These are phyloP conservation scores for Mycena alexandri DNA, from an alignment of 768 basidiomycete genomes.

Conservation along the genomic window DNA sequence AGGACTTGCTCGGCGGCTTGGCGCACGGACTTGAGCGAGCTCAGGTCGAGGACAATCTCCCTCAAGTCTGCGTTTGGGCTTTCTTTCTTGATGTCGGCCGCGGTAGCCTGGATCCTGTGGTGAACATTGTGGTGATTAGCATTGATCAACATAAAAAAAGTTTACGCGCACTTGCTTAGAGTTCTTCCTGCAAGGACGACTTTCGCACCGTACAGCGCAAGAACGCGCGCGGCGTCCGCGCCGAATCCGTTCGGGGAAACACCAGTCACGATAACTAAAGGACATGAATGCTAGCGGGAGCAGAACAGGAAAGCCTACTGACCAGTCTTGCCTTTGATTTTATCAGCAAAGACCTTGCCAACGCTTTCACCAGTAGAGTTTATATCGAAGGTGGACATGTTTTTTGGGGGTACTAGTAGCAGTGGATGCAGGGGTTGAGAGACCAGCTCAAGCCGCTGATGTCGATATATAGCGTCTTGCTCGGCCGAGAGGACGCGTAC, in stretches of 20 bases:
- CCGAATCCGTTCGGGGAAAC: constrained; percentile 25
- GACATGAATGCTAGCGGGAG: neutral
- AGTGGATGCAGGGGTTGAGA: neutral
- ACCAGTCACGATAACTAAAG: constrained; percentile 18
- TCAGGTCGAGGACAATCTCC: constrained; percentile 33
- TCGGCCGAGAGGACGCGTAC: too few species aligned
- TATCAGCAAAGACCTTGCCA: constrained; percentile 24
- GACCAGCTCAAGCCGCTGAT: too few species aligned
- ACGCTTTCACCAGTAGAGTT: constrained; percentile 23
- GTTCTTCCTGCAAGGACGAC: constrained; percentile 22
- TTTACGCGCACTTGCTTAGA: constrained; percentile 13
- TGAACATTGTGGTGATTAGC: neutral
- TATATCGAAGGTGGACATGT: constrained; percentile 22
- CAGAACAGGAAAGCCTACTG: neutral
- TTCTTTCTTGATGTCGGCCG: constrained; percentile 22
- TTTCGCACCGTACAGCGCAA: constrained; percentile 17
- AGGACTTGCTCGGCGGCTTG: constrained; percentile 38
- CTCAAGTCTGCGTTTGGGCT: constrained; percentile 17
- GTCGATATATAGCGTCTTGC: too few species aligned
- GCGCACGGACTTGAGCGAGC: constrained; percentile 32
- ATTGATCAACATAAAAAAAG: neutral
- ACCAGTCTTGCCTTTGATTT: constrained; percentile 26
- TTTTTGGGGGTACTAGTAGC: neutral
- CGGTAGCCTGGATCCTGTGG: constrained; percentile 24
- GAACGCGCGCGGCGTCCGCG: constrained; percentile 14